A percentile compares a stretch with the other conserved stretches of the same genome.
phyloP scores from a whole-genome alignment of 176 grass and related monocot species.

The Carex littledalei region DNA sequence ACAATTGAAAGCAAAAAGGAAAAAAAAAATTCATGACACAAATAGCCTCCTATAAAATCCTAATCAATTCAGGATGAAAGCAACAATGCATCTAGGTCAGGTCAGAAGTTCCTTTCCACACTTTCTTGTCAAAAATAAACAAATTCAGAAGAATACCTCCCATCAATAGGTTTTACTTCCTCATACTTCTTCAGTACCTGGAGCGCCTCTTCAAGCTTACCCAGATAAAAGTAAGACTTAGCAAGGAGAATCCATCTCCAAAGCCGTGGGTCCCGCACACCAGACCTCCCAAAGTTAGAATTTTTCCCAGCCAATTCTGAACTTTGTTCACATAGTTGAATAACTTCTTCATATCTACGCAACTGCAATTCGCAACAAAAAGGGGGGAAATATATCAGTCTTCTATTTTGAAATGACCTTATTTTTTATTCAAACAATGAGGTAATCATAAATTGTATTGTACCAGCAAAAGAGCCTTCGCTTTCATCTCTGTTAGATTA shows the following conservation, averaged over 20 bases:
- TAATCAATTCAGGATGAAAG: background rate
- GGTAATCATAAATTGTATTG: slow-evolving; percentile 14
- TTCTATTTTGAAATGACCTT: background rate
- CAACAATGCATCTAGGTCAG: background rate
- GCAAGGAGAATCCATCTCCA: slow-evolving; percentile 58
- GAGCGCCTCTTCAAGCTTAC: slow-evolving; percentile 83
- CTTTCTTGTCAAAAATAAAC: background rate
- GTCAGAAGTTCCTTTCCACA: background rate
- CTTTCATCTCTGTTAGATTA: slow-evolving; percentile 81
- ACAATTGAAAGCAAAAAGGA: background rate
- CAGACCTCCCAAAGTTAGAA: slow-evolving; percentile 28
- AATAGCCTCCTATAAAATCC: background rate
- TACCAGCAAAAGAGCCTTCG: slow-evolving; percentile 74
- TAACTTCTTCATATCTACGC: slow-evolving; percentile 63
- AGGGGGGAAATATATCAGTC: background rate
- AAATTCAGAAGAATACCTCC: slow-evolving; percentile 28
- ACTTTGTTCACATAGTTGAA: slow-evolving; percentile 76
- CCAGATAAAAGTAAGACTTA: slow-evolving; percentile 83
- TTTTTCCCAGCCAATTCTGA: slow-evolving; percentile 53
- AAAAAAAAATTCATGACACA: background rate
- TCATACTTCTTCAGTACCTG: slow-evolving; percentile 76
- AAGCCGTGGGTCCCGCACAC: slow-evolving; percentile 27
- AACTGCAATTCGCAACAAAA: slow-evolving; percentile 34
- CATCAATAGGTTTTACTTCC: slow-evolving; percentile 29
- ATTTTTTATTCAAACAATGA: slow-evolving; percentile 5